Conservation (phyloP, 2,329 filamentous ascomycete genomes). For the Beauveria asiatica region DNA sequence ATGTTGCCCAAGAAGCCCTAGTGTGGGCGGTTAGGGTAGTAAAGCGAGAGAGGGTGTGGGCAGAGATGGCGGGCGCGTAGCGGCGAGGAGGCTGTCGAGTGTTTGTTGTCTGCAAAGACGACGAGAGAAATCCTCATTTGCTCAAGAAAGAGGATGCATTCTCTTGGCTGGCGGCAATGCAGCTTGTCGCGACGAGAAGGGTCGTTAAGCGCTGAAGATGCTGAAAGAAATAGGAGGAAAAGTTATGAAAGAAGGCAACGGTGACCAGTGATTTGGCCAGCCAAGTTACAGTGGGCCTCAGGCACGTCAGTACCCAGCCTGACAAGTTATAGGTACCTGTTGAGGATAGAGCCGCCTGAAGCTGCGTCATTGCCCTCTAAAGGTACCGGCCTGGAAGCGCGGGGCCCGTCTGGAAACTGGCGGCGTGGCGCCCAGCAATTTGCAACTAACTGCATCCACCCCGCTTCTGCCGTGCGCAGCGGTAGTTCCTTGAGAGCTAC, state of each 20-base stretch:
- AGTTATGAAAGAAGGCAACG: not conserved
- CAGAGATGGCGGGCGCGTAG: not conserved
- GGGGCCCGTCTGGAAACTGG: not conserved
- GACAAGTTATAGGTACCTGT: not conserved
- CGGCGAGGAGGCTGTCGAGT: not conserved
- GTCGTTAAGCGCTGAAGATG: not conserved
- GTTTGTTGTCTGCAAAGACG: not conserved
- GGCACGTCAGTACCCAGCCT: not conserved
- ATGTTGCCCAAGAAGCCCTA: conserved; percentile 1
- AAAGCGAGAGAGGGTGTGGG: not conserved
- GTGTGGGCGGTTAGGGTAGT: conserved; percentile 1
- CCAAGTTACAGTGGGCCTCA: not conserved
- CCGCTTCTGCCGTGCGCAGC: conserved; percentile 3
- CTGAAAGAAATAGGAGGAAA: not conserved
- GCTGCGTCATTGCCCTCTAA: not conserved
- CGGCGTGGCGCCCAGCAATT: not conserved
- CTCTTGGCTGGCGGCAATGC: not conserved
- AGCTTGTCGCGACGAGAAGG: not conserved
- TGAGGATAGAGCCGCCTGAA: not conserved
- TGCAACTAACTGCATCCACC: not conserved
- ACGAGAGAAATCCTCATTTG: not conserved
- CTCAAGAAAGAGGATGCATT: not conserved
- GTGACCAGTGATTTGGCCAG: not conserved
- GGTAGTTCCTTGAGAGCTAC: not conserved
- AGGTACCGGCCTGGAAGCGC: not conserved